Evolutionary conservation across 768 basidiomycete species (phyloP), one percentile per base, ranked within the genome.

Genomic region (Collybia mongolica): DNA sequence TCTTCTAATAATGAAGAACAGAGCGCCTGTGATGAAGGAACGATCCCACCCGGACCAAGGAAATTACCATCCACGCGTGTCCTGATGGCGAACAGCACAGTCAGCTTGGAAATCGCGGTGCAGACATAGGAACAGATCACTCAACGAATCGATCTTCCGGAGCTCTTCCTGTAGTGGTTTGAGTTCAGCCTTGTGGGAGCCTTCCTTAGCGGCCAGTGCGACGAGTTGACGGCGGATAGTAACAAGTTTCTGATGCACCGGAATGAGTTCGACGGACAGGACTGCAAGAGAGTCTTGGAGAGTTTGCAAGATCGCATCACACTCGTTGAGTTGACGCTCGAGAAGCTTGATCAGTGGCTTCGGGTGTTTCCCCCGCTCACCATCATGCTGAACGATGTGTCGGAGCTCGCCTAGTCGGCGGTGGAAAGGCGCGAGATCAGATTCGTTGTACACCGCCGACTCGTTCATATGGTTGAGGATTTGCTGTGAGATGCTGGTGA

Each of bases 11-110:
- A 74, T 0, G 95, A 95, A 0, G 90, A 88, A 54, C 95, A 89
- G 12, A 97, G 72, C 1, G 93, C 93, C 69, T 98, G 95, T 2
- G 94, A 95, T 38, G 85, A 77, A 24, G 97, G 96, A 0, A 98
- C 88, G 48, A 82, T 84, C 41, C 92, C 94, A 3, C 90, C 90
- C 19, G 92, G 89, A 0, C 92, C 93, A 17, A 96, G 76, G 69
- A 98, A 98, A 67, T 96, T 96, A 47, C 94, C 95, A 63, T 98
- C 93, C 3, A 96, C 93, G 14, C 95, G 91, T 69, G 92, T 88
- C 40, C 91, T 92, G 44, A 32, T 14, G 39, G 43, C 43, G 22
- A 48, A 7, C 24, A 23, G 52, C 46, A 44, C 24, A 59, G 40
- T 17, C 45, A 54, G 29, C 20, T 46, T 8, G 45, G 50, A 55